Percentiles rank a stretch among this genome's conserved stretches.
phyloP scores from a whole-genome alignment of 108 stramenopile species.

The Asterionellopsis glacialis region DNA sequence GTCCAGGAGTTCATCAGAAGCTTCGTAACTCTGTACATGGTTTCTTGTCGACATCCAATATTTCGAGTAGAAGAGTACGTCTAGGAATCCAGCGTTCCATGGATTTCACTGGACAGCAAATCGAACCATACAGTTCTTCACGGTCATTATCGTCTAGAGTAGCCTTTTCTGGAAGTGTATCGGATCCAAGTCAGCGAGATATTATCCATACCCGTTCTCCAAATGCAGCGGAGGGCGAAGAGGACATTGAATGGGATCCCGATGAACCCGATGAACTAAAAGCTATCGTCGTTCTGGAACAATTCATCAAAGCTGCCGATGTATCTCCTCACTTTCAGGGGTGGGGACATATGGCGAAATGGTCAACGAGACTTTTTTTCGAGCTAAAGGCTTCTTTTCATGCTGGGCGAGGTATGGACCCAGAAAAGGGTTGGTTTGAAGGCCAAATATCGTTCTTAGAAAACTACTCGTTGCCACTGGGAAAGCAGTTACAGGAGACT shows the following conservation, averaged over 20 bases:
- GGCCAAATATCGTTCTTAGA: conserved; percentile 81
- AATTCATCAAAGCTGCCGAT: conserved; percentile 62
- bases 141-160: too few relatives aligned
- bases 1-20: background rate
- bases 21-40: too few relatives aligned
- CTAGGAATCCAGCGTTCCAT: conserved; percentile 69
- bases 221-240: background rate
- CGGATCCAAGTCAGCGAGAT: background rate
- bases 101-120: conserved; percentile 65
- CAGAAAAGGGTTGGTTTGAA: conserved; percentile 58
- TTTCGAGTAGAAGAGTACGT: conserved; percentile 7
- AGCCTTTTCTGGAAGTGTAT: too few relatives aligned
- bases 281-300: conserved; percentile 66
- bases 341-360: conserved; percentile 62
- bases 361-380: conserved; percentile 54
- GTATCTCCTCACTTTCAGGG: conserved; percentile 71
- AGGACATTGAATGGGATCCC: conserved; percentile 18
- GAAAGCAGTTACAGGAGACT: conserved; percentile 53
- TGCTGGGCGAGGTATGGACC: conserved; percentile 56
- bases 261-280: conserved; percentile 67
- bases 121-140: conserved; percentile 40
- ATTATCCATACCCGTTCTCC: background rate
- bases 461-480: conserved; percentile 63
- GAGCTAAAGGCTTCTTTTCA: conserved; percentile 52
- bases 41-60: background rate